Evolutionary conservation across 73 alveolate species (phyloP).

Genomic region (Paramecium primaurelia): DNA sequence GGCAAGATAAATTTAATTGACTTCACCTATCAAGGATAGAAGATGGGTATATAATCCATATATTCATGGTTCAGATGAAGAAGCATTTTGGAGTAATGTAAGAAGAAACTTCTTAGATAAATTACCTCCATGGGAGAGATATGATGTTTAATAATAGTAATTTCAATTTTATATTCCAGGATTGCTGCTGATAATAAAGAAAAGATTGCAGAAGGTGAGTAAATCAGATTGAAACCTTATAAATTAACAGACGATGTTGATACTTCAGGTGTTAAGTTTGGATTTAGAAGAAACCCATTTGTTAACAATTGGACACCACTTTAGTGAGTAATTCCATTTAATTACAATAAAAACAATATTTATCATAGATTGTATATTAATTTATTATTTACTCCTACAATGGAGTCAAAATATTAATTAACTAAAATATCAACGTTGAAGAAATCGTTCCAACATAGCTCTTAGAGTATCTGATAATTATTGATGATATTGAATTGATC

Average conservation of each 20-base stretch:
- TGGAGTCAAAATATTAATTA: not conserved
- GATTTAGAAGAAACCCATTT: constrained; percentile 35
- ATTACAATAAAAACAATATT: not conserved
- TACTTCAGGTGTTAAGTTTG: constrained; percentile 47
- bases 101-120: constrained; percentile 10
- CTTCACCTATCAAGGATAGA: constrained; percentile 40
- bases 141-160: constrained; percentile 45
- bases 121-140: constrained; percentile 62
- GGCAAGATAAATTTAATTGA: constrained; percentile 2
- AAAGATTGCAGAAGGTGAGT: constrained; percentile 53
- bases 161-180: not conserved
- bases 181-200: constrained; percentile 48
- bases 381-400: not conserved
- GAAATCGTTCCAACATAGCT: constrained; percentile 21
- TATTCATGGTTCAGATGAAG: constrained; percentile 51
- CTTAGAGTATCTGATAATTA: not conserved
- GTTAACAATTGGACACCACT: constrained; percentile 58
- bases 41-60: constrained; percentile 60
- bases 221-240: constrained; percentile 53
- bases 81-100: constrained; percentile 42
- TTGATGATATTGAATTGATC: not conserved
- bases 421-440: not conserved
- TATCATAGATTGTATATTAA: not conserved
- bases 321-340: constrained; percentile 20
- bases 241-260: constrained; percentile 46